Percentiles rank a stretch among this genome's conserved stretches.
Evolutionary conservation across 192 early-diverging fungal species (phyloP).

Genomic region (Linnemannia schmuckeri): DNA sequence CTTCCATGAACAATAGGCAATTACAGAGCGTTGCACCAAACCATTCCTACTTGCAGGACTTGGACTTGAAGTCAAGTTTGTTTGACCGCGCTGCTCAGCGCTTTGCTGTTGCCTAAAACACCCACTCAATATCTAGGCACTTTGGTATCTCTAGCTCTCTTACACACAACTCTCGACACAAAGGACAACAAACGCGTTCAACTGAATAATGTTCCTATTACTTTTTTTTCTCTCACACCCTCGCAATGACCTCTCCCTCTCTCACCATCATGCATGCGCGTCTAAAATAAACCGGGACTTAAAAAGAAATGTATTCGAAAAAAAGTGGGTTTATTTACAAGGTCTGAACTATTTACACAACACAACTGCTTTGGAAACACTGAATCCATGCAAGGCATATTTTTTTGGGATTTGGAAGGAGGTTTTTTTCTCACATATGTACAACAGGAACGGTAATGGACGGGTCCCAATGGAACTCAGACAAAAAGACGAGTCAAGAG

Average conservation of each 20-base stretch:
- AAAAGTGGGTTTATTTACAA: constrained; percentile 20
- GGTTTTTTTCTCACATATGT: constrained; percentile 8
- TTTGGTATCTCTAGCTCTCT: background rate
- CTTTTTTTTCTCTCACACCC: too few species aligned
- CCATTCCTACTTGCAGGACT: constrained; percentile 84
- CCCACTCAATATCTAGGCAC: background rate
- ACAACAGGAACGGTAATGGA: constrained; percentile 8
- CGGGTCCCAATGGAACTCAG: background rate
- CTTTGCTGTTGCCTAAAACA: constrained; percentile 58
- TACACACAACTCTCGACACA: background rate
- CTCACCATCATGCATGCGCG: too few species aligned
- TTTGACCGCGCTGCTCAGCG: constrained; percentile 82
- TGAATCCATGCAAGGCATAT: constrained; percentile 7
- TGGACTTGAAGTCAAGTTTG: constrained; percentile 81
- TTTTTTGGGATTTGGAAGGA: background rate
- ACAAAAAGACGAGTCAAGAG: background rate
- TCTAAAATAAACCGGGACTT: background rate
- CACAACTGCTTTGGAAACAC: constrained; percentile 7
- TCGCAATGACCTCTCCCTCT: too few species aligned
- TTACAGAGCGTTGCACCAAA: constrained; percentile 78
- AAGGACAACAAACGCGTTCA: background rate
- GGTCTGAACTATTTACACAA: background rate
- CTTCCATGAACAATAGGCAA: constrained; percentile 63
- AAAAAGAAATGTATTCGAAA: background rate
- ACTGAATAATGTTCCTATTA: too few species aligned